These are phyloP conservation scores for Chrysanthemum makinoi DNA, from an alignment of 129 eudicot genomes.

Conservation along the genomic window DNA sequence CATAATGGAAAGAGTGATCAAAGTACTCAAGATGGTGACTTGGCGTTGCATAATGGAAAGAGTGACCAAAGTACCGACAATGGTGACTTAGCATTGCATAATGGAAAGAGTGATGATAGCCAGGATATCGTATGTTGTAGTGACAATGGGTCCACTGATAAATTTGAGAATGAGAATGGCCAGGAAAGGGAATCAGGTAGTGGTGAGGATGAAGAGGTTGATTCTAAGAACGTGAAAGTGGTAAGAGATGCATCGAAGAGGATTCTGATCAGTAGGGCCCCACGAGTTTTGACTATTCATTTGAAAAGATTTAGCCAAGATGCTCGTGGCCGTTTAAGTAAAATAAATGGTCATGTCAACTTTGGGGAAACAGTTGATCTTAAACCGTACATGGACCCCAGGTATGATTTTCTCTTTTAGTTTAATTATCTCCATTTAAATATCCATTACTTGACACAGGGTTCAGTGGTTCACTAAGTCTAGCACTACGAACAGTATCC, in stretches of 20 bases:
- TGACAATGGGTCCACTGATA: slow-evolving; percentile 19
- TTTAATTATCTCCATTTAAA: background rate
- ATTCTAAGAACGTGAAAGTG: slow-evolving; percentile 58
- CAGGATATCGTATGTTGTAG: slow-evolving; percentile 31
- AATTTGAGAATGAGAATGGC: slow-evolving; percentile 23
- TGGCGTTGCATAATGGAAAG: slow-evolving; percentile 28
- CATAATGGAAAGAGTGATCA: slow-evolving; percentile 20
- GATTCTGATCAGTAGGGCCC: slow-evolving; percentile 65
- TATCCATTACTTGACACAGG: background rate
- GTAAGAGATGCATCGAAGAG: slow-evolving; percentile 88
- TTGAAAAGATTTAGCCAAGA: slow-evolving; percentile 91
- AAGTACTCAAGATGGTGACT: slow-evolving; percentile 26
- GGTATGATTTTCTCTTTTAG: slow-evolving; percentile 44
- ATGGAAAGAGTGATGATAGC: slow-evolving; percentile 12
- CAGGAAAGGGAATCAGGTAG: slow-evolving; percentile 29
- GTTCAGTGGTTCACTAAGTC: background rate
- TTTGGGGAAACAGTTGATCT: slow-evolving; percentile 71
- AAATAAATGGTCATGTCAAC: slow-evolving; percentile 80
- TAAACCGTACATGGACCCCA: slow-evolving; percentile 77
- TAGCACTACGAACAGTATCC: background rate
- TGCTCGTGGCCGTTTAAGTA: slow-evolving; percentile 80
- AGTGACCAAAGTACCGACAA: background rate
- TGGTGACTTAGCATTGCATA: background rate
- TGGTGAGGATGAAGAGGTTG: slow-evolving; percentile 48
- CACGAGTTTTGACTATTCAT: slow-evolving; percentile 78